These are phyloP conservation scores for Hydrangea macrophylla DNA, from an alignment of 148 eudicot species.

Conservation along the genomic window DNA sequence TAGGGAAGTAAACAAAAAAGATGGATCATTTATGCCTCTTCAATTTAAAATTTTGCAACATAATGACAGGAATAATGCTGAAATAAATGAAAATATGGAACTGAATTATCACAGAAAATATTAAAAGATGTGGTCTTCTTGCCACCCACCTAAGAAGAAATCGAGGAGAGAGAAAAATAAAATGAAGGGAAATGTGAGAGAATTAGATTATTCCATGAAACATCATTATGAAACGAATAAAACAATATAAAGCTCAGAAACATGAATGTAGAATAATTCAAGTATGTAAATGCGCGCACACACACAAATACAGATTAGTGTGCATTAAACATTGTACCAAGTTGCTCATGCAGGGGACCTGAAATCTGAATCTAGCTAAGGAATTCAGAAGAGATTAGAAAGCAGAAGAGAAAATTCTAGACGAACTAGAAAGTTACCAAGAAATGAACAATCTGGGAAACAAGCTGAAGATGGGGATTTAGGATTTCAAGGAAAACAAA, in stretches of 20 bases:
- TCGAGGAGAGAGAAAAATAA: neutral
- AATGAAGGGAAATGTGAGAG: slow-evolving; percentile 7
- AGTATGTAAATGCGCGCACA: neutral
- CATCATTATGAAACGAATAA: neutral
- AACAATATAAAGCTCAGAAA: neutral
- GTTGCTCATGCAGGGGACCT: neutral
- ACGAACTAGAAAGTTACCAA: neutral
- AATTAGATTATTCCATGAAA: neutral
- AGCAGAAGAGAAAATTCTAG: neutral
- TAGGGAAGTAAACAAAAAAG: neutral
- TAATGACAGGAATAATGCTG: neutral
- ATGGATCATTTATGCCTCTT: neutral
- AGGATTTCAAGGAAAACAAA: slow-evolving; percentile 5
- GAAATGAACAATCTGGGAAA: neutral
- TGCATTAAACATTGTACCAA: neutral
- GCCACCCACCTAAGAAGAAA: neutral
- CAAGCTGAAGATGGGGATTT: neutral
- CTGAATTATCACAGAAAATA: neutral
- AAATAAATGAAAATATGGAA: neutral
- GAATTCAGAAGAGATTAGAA: neutral
- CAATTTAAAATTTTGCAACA: neutral
- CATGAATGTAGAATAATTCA: neutral
- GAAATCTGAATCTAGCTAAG: slow-evolving; percentile 11
- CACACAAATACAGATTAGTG: neutral
- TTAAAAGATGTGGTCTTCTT: neutral